Evolutionary conservation across 2,329 filamentous ascomycete genomes (phyloP), one percentile per base, ranked within the genome.

Genomic region (Aspergillus sp.): DNA sequence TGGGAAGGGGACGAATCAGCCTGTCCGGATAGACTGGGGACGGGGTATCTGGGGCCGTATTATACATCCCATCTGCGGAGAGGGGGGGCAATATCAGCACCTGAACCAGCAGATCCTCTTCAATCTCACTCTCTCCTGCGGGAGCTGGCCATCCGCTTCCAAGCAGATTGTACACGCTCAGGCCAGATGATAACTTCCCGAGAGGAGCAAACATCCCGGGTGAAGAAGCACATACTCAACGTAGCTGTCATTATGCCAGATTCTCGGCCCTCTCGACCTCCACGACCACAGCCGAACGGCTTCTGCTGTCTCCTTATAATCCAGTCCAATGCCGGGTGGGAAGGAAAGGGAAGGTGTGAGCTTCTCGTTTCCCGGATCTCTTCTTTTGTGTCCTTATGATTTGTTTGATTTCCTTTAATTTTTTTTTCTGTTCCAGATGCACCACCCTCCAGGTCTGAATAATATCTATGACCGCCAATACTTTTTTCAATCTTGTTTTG

Each of bases 1-100:
- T 95, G 49, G 95, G 95, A 61, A 99, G 81, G 58, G 95, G 95
- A 72, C 92, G 89, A 74, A 99, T 99, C 62, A 94, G 90, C 76
- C 95, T 89, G 73, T 96, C 91, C 66, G 92, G 92, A 74, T 91
- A 96, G 70, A 91, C 82, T 60, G 90, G 87, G 61, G 92, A 95
- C 64, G 87, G 84, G 60, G 90, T 89, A 81, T 96, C 92, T 66
- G 80, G 78, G 69, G 77, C 76, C 69, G 80, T 78, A 65, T 80
- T 79, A 72, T 81, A 82, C 69, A 77, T 77, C 73, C 77, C 74
- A 72, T 77, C 78, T 81, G 74, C 70, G 69, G 65, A 70, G 63
- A 66, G 69, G 65, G 71, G 71, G 63, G 66, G 70, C 67, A 67
- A 65, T 66, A 76, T 76, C 71, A 77, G 73, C 67, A 75, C 71